These are phyloP conservation scores for Chrysosporium keratinophilum DNA, from an alignment of 2,329 filamentous ascomycete species.

Conservation along the genomic window DNA sequence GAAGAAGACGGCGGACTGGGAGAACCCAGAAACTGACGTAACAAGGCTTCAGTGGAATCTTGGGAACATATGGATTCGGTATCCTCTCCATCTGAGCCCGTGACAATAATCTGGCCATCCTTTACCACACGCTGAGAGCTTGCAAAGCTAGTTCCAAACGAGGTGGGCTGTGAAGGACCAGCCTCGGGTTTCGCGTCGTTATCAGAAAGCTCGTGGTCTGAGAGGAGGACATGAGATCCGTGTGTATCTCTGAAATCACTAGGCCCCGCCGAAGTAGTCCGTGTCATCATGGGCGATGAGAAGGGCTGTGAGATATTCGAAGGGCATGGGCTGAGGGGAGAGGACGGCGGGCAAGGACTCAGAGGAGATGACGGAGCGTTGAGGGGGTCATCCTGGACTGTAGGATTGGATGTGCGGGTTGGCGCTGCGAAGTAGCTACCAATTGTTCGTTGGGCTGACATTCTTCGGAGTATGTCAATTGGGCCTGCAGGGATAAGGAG, in stretches of 20 bases:
- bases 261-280: not conserved
- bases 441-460: slow-evolving; percentile 1
- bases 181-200: not conserved
- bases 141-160: slow-evolving; percentile 9
- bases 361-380: slow-evolving; percentile 9
- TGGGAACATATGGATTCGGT: slow-evolving; percentile 48
- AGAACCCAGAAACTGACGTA: slow-evolving; percentile 24
- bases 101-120: slow-evolving; percentile 45
- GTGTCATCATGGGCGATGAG: slow-evolving; percentile 3
- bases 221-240: not conserved
- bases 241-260: not conserved
- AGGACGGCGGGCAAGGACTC: slow-evolving; percentile 4
- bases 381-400: not conserved
- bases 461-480: not conserved
- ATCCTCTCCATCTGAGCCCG: slow-evolving; percentile 62
- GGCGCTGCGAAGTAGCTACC: slow-evolving; percentile 1
- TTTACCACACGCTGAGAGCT: slow-evolving; percentile 33
- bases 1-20: slow-evolving; percentile 6
- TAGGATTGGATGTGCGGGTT: not conserved
- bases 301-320: slow-evolving; percentile 8
- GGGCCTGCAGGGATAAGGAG: not conserved
- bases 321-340: slow-evolving; percentile 12
- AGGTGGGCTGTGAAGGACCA: not conserved
- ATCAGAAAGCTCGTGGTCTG: not conserved
- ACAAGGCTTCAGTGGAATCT: slow-evolving; percentile 46